Base-by-base conservation (phyloP, 805 yeast genomes). In the Suhomyces sp. region DNA sequence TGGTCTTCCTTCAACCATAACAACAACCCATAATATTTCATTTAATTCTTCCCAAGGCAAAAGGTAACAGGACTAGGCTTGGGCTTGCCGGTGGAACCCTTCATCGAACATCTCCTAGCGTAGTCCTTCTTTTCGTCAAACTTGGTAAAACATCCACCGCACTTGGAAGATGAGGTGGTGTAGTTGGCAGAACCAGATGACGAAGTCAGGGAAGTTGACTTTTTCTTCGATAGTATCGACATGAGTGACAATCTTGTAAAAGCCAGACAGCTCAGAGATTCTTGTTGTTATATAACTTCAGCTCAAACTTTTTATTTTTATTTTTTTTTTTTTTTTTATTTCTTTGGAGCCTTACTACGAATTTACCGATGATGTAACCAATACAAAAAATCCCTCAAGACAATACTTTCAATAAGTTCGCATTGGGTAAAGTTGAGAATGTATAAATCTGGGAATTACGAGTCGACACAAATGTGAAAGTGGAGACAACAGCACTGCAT, bases 121-220 rank as follows among this genome's bases (percentile, higher is more conserved):
- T 75, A 75, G 56, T 75, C 80, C 59, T 74, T 74, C 67, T 75
- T 75, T 56, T 75, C 80, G 56, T 75, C 80, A 60, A 75, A 75
- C 55, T 71, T 69, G 45, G 67, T 49, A 47, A 38, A 49, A 45
- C 46, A 36, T 46, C 42, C 36, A 38, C 49, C 29, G 35, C 44
- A 33, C 29, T 46, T 45, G 17, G 51, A n/a, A 23, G 47, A 22
- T 6, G 53, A 9, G 4, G 52, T 36, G 19, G 52, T 42, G 23
- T 48, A 48, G 42, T 42, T 48, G 24, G 46, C 23, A 6, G 47
- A 41, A 7, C 36, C 31, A 23, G 27, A 6, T 36, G 47, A 41
- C 47, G 51, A 41, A 10, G 49, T 15, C 49, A 47, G 49, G 12
- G 49, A 47, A 29, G 47, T 48, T 24, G 51, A 48, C 44, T 48